phyloP scores from a whole-genome alignment of 371 early-diverging fungal species.

The Syncephalastrum contaminatum region DNA sequence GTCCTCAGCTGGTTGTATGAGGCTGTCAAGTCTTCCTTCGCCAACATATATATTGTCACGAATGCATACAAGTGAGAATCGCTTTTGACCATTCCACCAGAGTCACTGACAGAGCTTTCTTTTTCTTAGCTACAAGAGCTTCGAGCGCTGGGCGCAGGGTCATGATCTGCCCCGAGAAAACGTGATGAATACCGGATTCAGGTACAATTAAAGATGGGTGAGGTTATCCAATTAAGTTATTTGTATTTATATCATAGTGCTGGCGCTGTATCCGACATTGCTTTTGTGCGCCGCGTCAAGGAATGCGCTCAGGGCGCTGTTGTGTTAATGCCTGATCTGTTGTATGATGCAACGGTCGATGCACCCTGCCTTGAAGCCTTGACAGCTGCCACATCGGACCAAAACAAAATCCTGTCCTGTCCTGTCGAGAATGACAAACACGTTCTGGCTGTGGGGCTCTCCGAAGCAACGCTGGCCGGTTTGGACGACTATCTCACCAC shows the following conservation, averaged over 20 bases:
- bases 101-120: neutral
- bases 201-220: conserved; percentile 14
- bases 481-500: no score
- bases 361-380: no score
- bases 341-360: conserved; percentile 18
- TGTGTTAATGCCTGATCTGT: conserved; percentile 28
- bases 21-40: conserved; percentile 16
- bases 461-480: no score
- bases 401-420: no score
- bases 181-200: conserved; percentile 41
- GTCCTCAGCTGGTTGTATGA: conserved; percentile 43
- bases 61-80: conserved; percentile 47
- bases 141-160: conserved; percentile 46
- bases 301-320: conserved; percentile 15
- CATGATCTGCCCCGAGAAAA: conserved; percentile 33
- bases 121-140: conserved; percentile 38
- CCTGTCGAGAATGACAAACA: no score
- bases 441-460: no score
- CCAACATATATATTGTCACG: conserved; percentile 33
- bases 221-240: neutral
- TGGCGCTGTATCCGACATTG: conserved; percentile 35
- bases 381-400: no score
- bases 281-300: conserved; percentile 42
- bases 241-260: conserved; percentile 13
- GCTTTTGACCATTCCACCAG: neutral